These are phyloP conservation scores for Mycosphaerelloides madeirae DNA, from an alignment of 2,329 filamentous ascomycete genomes.

Conservation along the genomic window DNA sequence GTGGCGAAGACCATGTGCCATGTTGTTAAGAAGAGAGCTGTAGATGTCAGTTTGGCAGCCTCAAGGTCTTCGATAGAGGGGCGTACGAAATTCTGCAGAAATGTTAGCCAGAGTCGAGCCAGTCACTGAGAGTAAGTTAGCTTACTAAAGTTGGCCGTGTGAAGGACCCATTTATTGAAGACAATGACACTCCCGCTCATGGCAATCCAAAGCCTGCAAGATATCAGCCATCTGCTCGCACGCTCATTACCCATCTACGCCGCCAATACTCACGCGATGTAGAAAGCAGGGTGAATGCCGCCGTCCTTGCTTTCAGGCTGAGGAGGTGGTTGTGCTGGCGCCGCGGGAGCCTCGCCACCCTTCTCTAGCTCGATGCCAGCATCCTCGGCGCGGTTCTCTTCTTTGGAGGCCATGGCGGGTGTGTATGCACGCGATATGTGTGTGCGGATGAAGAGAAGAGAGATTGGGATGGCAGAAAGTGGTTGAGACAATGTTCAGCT, in stretches of 20 bases:
- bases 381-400: slow-evolving; percentile 59
- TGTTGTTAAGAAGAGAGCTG: slow-evolving; percentile 82
- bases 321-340: slow-evolving; percentile 57
- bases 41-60: background rate
- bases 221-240: slow-evolving; percentile 2
- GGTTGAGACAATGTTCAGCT: too few relatives aligned
- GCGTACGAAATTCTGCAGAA: slow-evolving; percentile 15
- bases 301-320: slow-evolving; percentile 61
- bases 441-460: too few relatives aligned
- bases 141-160: slow-evolving; percentile 70
- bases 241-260: too few relatives aligned
- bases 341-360: slow-evolving; percentile 60
- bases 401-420: slow-evolving; percentile 10
- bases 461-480: too few relatives aligned
- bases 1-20: slow-evolving; percentile 95
- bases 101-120: slow-evolving; percentile 6
- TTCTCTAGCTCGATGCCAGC: slow-evolving; percentile 14
- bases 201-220: slow-evolving; percentile 64
- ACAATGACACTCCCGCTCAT: slow-evolving; percentile 92
- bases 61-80: background rate
- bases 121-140: slow-evolving; percentile 19
- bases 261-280: slow-evolving; percentile 66
- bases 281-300: slow-evolving; percentile 71
- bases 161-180: slow-evolving; percentile 98
- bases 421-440: too few relatives aligned